Conservation (phyloP, 2,329 filamentous ascomycete genomes). For the Huntiella decipiens region DNA sequence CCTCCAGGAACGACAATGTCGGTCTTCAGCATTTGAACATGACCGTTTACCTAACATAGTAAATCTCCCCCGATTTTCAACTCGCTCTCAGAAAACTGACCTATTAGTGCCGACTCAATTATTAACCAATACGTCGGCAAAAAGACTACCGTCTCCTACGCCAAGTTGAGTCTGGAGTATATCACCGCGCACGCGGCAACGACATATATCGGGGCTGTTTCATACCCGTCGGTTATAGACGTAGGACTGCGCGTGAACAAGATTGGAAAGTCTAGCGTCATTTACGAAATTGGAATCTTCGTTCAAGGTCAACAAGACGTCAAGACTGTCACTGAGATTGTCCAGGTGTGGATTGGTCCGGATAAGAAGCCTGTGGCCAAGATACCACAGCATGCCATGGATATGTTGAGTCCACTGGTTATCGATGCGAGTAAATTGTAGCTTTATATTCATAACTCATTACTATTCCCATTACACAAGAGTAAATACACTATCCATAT, state of each 20-base stretch:
- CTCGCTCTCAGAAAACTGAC: background rate
- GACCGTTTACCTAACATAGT: conserved; percentile 66
- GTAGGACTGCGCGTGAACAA: conserved; percentile 66
- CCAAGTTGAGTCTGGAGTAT: conserved; percentile 51
- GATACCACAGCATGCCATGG: too few species aligned
- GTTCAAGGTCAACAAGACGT: conserved; percentile 53
- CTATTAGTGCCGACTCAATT: background rate
- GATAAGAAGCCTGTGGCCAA: conserved; percentile 36
- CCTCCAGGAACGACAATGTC: conserved; percentile 66
- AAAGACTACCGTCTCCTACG: background rate
- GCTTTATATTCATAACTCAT: too few species aligned
- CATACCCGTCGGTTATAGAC: conserved; percentile 67
- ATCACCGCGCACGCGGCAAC: conserved; percentile 73
- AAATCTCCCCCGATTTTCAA: conserved; percentile 14
- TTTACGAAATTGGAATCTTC: conserved; percentile 79
- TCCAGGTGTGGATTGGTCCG: conserved; percentile 76
- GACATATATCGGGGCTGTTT: conserved; percentile 66
- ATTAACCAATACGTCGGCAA: background rate
- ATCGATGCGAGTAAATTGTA: too few species aligned
- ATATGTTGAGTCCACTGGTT: too few species aligned
- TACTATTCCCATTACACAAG: too few species aligned
- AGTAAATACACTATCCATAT: conserved; percentile 16
- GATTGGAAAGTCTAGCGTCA: conserved; percentile 70
- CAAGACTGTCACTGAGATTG: conserved; percentile 68
- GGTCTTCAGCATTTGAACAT: conserved; percentile 95